phyloP scores from a whole-genome alignment of 2,329 filamentous ascomycete species.

The Didymella keratinophila region DNA sequence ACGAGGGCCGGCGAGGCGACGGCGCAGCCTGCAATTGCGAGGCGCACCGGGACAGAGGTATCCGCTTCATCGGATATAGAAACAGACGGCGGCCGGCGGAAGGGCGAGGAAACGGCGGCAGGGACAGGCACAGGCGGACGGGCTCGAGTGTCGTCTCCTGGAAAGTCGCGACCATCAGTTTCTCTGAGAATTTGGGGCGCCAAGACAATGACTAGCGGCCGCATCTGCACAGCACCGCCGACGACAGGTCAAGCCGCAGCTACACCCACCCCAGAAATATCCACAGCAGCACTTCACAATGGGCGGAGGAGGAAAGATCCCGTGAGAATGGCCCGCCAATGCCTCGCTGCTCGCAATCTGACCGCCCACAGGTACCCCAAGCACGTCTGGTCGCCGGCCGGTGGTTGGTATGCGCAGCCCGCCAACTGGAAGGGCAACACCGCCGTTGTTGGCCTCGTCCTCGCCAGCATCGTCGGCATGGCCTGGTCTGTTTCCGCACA shows the following conservation, averaged over 20 bases:
- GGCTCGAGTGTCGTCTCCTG: constrained; percentile 9
- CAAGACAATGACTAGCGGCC: constrained; percentile 12
- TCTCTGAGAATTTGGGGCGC: constrained; percentile 23
- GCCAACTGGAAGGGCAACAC: constrained; percentile 96
- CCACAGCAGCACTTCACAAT: constrained; percentile 67
- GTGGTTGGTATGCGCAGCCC: constrained; percentile 97
- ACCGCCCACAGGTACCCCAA: constrained; percentile 80
- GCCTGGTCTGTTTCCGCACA: constrained; percentile 77
- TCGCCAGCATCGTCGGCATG: constrained; percentile 72
- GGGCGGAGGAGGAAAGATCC: constrained; percentile 73
- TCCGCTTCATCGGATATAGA: constrained; percentile 63
- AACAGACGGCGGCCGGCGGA: constrained; percentile 9
- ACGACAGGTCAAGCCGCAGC: constrained; percentile 8
- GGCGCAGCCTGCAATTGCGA: constrained; percentile 63
- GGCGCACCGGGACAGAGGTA: constrained; percentile 67
- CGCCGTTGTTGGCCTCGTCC: constrained; percentile 71
- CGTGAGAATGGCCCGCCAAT: constrained; percentile 56
- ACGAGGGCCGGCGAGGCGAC: constrained; percentile 55
- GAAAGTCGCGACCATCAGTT: not conserved
- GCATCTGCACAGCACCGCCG: constrained; percentile 11
- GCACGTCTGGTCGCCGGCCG: constrained; percentile 98
- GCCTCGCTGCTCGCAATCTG: constrained; percentile 21
- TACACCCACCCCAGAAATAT: constrained; percentile 17
- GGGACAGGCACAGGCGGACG: constrained; percentile 9
- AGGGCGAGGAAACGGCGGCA: constrained; percentile 30